phyloP scores from a whole-genome alignment of 192 early-diverging fungal genomes.

The Rhizophagus prolifer region DNA sequence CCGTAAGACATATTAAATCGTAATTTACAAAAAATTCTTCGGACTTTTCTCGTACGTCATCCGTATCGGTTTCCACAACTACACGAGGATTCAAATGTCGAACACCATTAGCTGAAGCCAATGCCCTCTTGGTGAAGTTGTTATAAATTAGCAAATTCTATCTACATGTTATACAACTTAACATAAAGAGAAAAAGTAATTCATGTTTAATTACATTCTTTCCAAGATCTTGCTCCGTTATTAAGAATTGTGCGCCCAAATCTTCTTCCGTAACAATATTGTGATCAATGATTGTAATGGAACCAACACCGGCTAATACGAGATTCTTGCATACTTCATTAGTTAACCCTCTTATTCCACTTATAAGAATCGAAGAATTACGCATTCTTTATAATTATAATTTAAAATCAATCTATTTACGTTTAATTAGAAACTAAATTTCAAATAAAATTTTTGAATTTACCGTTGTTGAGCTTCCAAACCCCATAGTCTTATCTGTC shows the following conservation, averaged over 20 bases:
- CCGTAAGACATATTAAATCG: slow-evolving; percentile 68
- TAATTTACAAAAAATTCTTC: slow-evolving; percentile 59
- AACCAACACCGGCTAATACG: slow-evolving; percentile 83
- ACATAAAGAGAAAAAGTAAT: slow-evolving; percentile 14
- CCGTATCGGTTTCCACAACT: slow-evolving; percentile 49
- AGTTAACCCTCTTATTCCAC: slow-evolving; percentile 69
- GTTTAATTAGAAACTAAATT: not conserved
- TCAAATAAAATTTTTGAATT: too few species aligned
- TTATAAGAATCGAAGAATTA: slow-evolving; percentile 71
- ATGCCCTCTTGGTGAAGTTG: slow-evolving; percentile 53
- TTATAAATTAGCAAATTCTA: slow-evolving; percentile 23
- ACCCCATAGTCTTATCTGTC: slow-evolving; percentile 98
- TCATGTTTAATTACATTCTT: slow-evolving; percentile 56
- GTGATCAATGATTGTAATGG: slow-evolving; percentile 69
- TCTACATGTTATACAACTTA: slow-evolving; percentile 31
- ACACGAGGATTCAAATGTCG: slow-evolving; percentile 84
- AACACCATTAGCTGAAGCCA: slow-evolving; percentile 62
- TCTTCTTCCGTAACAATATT: slow-evolving; percentile 57
- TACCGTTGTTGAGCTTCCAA: slow-evolving; percentile 83
- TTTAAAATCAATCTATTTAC: not conserved
- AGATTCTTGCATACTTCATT: slow-evolving; percentile 93
- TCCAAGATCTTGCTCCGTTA: slow-evolving; percentile 63
- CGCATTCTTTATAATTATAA: slow-evolving; percentile 66
- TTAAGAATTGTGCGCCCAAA: slow-evolving; percentile 77
- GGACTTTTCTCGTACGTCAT: slow-evolving; percentile 42